Conservation (phyloP, 2,329 filamentous ascomycete genomes). For the Zymoseptoria brevis region DNA sequence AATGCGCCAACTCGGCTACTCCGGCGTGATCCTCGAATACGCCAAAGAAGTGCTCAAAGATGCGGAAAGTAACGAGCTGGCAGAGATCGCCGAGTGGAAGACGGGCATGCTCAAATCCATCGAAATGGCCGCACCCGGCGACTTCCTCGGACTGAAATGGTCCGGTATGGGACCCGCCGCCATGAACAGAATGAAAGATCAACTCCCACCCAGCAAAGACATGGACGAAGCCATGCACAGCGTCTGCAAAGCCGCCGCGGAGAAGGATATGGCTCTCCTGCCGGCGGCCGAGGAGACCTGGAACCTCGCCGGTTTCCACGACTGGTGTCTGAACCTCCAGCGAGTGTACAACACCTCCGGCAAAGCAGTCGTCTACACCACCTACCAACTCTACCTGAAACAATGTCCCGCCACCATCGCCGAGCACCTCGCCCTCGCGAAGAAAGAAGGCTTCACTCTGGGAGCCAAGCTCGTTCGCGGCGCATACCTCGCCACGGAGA, state of each 20-base stretch:
- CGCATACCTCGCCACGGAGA: constrained; percentile 48
- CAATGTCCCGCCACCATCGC: constrained; percentile 37
- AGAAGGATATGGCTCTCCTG: constrained; percentile 63
- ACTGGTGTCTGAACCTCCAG: constrained; percentile 27
- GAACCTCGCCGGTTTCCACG: constrained; percentile 71
- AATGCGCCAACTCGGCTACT: constrained; percentile 68
- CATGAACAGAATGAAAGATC: constrained; percentile 56
- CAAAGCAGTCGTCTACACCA: constrained; percentile 63
- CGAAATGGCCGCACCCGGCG: constrained; percentile 42
- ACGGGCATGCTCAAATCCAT: constrained; percentile 69
- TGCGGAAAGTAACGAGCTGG: constrained; percentile 46
- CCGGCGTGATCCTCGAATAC: constrained; percentile 77
- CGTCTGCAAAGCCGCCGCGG: constrained; percentile 64
- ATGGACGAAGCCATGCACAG: constrained; percentile 63
- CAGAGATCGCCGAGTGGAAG: constrained; percentile 64
- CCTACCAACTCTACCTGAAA: constrained; percentile 52
- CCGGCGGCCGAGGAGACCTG: constrained; percentile 81
- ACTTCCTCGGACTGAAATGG: constrained; percentile 57
- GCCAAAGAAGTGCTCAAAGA: constrained; percentile 65
- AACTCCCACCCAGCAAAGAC: constrained; percentile 53
- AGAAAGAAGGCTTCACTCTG: constrained; percentile 43
- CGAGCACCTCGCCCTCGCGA: constrained; percentile 40
- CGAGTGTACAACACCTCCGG: constrained; percentile 34
- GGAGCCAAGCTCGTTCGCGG: constrained; percentile 52
- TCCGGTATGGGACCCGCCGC: constrained; percentile 73